These are phyloP conservation scores for Eucalyptus victrix DNA, from an alignment of 345 rosid genomes.

Conservation along the genomic window DNA sequence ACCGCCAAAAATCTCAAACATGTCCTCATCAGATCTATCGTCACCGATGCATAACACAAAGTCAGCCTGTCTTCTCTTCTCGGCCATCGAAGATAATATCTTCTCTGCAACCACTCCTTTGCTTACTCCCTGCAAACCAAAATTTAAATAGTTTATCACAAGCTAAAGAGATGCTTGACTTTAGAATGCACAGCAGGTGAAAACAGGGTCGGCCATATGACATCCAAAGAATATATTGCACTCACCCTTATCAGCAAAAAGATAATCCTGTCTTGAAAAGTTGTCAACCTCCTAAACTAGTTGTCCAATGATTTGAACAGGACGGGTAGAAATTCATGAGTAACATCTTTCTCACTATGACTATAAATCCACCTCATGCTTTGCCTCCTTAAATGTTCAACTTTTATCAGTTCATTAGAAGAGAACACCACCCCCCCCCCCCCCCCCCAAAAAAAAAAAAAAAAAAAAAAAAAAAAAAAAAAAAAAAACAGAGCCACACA, in stretches of 20 bases:
- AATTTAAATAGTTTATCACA: not conserved
- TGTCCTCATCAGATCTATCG: slow-evolving; percentile 70
- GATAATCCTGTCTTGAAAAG: not conserved
- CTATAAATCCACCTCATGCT: not conserved
- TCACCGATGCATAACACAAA: slow-evolving; percentile 66
- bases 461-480: not conserved
- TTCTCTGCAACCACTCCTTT: slow-evolving; percentile 56
- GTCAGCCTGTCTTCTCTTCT: slow-evolving; percentile 32
- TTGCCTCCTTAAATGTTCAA: not conserved
- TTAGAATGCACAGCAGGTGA: not conserved
- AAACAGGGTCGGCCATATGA: not conserved
- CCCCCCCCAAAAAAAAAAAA: too few relatives aligned
- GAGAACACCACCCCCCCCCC: not conserved
- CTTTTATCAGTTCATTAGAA: not conserved
- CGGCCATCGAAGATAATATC: slow-evolving; percentile 41
- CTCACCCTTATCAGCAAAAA: not conserved
- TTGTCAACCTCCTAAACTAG: not conserved
- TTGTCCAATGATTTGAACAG: not conserved
- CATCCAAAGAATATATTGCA: not conserved
- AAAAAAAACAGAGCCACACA: not conserved
- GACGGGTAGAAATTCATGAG: not conserved
- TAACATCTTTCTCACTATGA: not conserved
- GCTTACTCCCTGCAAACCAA: slow-evolving; percentile 39
- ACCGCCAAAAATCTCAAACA: slow-evolving; percentile 52
- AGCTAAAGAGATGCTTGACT: not conserved